phyloP scores from a whole-genome alignment of 768 basidiomycete genomes.

The Dictyophora rubrovolvata region DNA sequence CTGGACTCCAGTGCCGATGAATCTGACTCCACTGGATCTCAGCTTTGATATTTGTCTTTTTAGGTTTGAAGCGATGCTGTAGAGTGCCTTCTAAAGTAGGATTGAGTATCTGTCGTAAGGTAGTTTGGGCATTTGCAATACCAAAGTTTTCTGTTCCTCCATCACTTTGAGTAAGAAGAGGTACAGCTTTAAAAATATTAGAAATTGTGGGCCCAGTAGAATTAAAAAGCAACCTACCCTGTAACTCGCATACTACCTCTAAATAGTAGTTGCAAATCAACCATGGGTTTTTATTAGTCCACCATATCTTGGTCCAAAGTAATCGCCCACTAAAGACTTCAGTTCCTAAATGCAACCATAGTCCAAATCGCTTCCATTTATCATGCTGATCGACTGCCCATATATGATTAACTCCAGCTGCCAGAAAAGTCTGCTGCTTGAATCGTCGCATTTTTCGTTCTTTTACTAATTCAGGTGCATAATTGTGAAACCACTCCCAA shows the following conservation, averaged over 20 bases:
- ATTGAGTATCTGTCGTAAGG: conserved; percentile 30
- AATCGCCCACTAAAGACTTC: conserved; percentile 27
- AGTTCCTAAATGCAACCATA: conserved; percentile 25
- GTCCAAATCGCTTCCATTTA: conserved; percentile 33
- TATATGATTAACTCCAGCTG: conserved; percentile 33
- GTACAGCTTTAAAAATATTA: conserved; percentile 20
- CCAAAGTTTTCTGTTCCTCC: conserved; percentile 17
- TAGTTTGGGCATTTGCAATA: conserved; percentile 33
- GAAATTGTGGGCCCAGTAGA: background rate
- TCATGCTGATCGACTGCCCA: conserved; percentile 35
- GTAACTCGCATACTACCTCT: conserved; percentile 15
- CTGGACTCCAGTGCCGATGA: conserved; percentile 20
- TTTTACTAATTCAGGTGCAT: conserved; percentile 15
- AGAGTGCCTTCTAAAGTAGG: conserved; percentile 25
- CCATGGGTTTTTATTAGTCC: conserved; percentile 25
- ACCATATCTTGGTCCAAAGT: conserved; percentile 33
- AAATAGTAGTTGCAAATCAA: conserved; percentile 27
- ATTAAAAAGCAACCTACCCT: conserved; percentile 13
- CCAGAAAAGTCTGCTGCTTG: conserved; percentile 23
- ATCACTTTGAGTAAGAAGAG: conserved; percentile 35
- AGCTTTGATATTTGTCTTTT: conserved; percentile 31
- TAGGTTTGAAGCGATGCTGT: conserved; percentile 30
- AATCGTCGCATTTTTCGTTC: conserved; percentile 17
- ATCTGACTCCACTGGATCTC: conserved; percentile 32
- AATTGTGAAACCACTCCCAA: conserved; percentile 12